phyloP scores from a whole-genome alignment of 768 basidiomycete species.

The Cystofilobasidium macerans region DNA sequence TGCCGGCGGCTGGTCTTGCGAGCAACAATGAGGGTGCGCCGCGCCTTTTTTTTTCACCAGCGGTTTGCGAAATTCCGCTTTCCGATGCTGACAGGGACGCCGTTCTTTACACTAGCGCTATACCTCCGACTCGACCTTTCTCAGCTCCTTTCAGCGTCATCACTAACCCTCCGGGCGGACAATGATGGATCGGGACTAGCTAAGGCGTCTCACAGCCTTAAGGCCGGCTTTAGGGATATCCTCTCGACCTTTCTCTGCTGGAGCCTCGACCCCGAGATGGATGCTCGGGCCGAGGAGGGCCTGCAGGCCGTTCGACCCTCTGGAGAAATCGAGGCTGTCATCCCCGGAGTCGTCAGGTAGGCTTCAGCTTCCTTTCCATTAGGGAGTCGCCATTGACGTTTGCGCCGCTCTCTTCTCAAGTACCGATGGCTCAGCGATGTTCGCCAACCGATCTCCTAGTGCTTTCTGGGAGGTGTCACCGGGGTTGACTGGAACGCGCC shows the following conservation, averaged over 20 bases:
- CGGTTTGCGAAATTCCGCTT: neutral
- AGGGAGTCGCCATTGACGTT: conserved; percentile 13
- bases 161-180: too few relatives aligned
- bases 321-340: neutral
- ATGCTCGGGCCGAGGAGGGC: conserved; percentile 53
- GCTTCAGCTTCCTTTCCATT: neutral
- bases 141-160: conserved; percentile 3
- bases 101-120: neutral
- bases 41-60: too few relatives aligned
- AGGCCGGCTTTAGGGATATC: conserved; percentile 50
- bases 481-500: conserved; percentile 56
- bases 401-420: conserved; percentile 40
- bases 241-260: conserved; percentile 58
- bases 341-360: conserved; percentile 14
- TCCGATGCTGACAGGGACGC: neutral
- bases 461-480: conserved; percentile 60
- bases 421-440: too few relatives aligned
- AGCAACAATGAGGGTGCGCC: neutral
- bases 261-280: conserved; percentile 59
- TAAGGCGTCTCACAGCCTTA: too few relatives aligned
- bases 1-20: conserved; percentile 51
- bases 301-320: conserved; percentile 35
- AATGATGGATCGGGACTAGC: too few relatives aligned
- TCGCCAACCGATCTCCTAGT: neutral
- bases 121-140: conserved; percentile 10